Conservation (phyloP, 75 land plant genomes). For the Picea sitchensis region DNA sequence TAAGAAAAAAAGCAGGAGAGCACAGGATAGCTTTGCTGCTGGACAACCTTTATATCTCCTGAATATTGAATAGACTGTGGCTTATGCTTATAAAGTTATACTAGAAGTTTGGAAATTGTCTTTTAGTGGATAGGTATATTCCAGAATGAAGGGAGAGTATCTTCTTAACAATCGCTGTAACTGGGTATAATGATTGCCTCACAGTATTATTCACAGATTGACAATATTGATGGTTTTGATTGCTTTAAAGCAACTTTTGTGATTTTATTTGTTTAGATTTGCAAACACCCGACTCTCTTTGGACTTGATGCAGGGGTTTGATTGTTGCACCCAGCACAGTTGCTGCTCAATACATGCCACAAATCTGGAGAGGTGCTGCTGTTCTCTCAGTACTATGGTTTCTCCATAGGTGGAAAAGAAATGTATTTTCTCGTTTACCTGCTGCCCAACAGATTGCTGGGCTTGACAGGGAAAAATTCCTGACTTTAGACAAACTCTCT, state of each 20-base stretch:
- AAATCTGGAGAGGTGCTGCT: conserved; percentile 79
- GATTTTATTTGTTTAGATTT: conserved; percentile 4
- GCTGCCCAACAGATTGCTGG: conserved; percentile 21
- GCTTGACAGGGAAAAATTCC: conserved; percentile 56
- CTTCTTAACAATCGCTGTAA: not conserved
- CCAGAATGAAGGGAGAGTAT: not conserved
- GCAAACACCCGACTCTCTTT: not conserved
- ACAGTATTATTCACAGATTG: not conserved
- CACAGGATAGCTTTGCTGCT: not conserved
- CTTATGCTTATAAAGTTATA: not conserved
- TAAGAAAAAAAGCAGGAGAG: too few species aligned
- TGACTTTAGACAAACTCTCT: conserved; percentile 70
- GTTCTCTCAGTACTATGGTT: conserved; percentile 83
- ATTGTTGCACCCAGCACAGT: conserved; percentile 78
- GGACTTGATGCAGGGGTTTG: conserved; percentile 38
- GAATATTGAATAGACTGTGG: not conserved
- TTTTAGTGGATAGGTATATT: not conserved
- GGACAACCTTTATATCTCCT: not conserved
- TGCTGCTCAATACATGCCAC: conserved; percentile 55
- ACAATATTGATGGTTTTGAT: not conserved
- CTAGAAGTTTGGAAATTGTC: not conserved
- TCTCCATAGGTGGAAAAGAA: conserved; percentile 88
- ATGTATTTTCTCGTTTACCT: conserved; percentile 49
- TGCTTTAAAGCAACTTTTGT: not conserved
- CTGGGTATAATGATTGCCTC: not conserved